Evolutionary conservation across 164 flowering plant species (phyloP), one percentile per base, ranked within the genome.

Genomic region (Buxus sempervirens): DNA sequence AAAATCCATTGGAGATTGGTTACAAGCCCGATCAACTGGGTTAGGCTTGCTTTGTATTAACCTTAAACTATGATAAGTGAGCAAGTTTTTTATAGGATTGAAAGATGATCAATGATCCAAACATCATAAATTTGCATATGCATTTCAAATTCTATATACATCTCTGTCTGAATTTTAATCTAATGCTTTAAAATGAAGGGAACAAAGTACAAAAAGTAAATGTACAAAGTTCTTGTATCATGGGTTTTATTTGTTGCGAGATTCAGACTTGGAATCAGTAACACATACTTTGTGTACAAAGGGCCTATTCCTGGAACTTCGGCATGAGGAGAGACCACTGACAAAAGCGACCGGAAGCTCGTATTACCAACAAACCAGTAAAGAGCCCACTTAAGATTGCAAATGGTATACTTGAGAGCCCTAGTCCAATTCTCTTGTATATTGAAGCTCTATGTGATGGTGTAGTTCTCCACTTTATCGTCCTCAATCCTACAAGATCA

Each of bases 351-450:
- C 79, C 91, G 99, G 73, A 96, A 96, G 68, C 86, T 85, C 14
- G 98, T 90, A 66, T 85, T 96, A 10, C 96, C 97, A 3, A 96
- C 84, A 77, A 93, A 96, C 98, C 98, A 93, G 77, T 74, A 93
- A 67, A 96, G 90, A 61, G 92, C 95, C 98, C 98, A 96, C 75
- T 93, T 93, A 74, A 96, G 74, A 80, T 96, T 79, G 83, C 98
- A 91, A 65, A 96, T 91, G 1, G 93, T 96, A 79, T 96, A 90
- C 73, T 96, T 93, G 63, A 96, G 91, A 78, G 99, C 97, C 82
- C 90, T 96, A 22, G 99, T 96, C 98, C 97, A 96, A 78, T 88
- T 88, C 80, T 96, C 99, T 51, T 82, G 98, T 77, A 91, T 96
- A 79, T 89, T 92, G 85, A 96, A 93, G 82, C 98, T 93, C 71